Conservation (phyloP, 1,284 basidiomycete genomes). For the Apiotrichum domesticum region DNA sequence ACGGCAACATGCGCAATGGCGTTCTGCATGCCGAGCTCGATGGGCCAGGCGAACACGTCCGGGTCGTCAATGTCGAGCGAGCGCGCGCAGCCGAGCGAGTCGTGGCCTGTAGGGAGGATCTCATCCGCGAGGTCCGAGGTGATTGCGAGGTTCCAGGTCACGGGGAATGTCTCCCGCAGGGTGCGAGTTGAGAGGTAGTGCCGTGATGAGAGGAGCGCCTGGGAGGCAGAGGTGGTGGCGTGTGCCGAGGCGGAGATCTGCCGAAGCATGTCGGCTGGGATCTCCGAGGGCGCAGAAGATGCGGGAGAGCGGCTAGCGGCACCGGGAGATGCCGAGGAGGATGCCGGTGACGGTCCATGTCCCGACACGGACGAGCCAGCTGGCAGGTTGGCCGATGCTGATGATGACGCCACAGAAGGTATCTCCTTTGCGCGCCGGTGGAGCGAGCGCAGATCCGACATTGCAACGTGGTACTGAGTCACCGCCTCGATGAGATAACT, state of each 20-base stretch:
- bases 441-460: constrained; percentile 29
- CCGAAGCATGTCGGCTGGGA: constrained; percentile 31
- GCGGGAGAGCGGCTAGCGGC: constrained; percentile 16
- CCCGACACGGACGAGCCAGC: constrained; percentile 9
- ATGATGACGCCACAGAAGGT: background rate
- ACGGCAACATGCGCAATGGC: constrained; percentile 36
- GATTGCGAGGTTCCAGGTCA: constrained; percentile 32
- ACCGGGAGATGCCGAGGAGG: constrained; percentile 13
- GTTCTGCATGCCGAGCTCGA: constrained; percentile 41
- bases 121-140: constrained; percentile 35
- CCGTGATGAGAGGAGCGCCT: constrained; percentile 29
- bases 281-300: constrained; percentile 11
- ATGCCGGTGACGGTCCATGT: constrained; percentile 20
- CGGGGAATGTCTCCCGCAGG: constrained; percentile 29
- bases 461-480: constrained; percentile 28
- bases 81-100: constrained; percentile 32
- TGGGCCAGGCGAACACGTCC: constrained; percentile 41
- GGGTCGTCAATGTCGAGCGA: constrained; percentile 31
- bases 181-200: constrained; percentile 29
- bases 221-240: constrained; percentile 18
- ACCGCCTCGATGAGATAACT: constrained; percentile 45
- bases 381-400: background rate
- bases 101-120: constrained; percentile 28
- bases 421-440: constrained; percentile 23
- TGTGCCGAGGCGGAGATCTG: constrained; percentile 26